A percentile compares a stretch with the other conserved stretches of the same genome.
Conservation (phyloP, 2,329 filamentous ascomycete species). For the Fusarium sororula region DNA sequence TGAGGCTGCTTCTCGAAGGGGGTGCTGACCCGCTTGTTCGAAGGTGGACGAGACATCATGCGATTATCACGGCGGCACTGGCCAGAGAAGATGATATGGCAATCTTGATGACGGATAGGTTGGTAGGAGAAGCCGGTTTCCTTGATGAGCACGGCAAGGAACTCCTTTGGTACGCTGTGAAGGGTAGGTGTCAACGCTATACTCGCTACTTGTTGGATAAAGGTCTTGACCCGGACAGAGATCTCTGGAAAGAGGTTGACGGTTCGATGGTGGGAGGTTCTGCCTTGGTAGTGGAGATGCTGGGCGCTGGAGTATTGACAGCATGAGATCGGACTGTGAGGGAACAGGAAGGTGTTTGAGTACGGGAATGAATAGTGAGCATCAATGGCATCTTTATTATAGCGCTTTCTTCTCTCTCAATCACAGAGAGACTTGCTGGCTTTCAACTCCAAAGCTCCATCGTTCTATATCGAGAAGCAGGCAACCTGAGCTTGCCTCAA, state of each 20-base stretch:
- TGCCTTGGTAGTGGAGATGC: background rate
- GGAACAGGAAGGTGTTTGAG: no score
- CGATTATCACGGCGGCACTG: background rate
- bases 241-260: background rate
- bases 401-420: rapidly evolving
- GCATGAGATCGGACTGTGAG: background rate
- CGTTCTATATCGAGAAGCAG: background rate
- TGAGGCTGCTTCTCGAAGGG: background rate
- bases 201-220: background rate
- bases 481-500: background rate
- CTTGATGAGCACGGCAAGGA: background rate
- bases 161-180: conserved; percentile 1
- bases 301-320: background rate
- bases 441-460: background rate
- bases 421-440: rapidly evolving
- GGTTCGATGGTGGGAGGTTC: background rate
- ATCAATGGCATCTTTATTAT: rapidly evolving
- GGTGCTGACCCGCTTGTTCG: background rate
- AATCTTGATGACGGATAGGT: background rate
- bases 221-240: background rate
- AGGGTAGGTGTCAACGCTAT: background rate
- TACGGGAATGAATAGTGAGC: no score
- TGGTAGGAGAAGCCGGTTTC: background rate
- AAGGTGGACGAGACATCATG: background rate
- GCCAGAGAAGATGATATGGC: background rate